phyloP scores from a whole-genome alignment of 2,329 filamentous ascomycete genomes.

The Cryphonectria carpinicola region DNA sequence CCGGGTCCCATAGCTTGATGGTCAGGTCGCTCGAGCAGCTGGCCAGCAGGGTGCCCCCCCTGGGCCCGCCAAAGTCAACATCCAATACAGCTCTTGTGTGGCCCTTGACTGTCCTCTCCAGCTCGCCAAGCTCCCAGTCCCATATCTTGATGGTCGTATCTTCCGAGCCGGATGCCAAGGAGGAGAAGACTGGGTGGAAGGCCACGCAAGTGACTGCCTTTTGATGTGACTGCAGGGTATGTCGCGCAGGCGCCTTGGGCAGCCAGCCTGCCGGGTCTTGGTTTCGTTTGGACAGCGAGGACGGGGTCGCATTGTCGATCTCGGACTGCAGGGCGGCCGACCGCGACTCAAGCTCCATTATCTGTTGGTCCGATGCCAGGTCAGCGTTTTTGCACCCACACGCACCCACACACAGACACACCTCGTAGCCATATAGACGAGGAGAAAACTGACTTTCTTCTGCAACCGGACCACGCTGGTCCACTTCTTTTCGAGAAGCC shows the following conservation, averaged over 20 bases:
- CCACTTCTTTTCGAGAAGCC: conserved; percentile 96
- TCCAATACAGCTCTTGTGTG: conserved; percentile 89
- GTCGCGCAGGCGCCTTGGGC: conserved; percentile 78
- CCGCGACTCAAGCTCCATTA: conserved; percentile 88
- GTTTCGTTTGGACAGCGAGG: conserved; percentile 76
- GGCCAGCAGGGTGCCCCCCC: conserved; percentile 75
- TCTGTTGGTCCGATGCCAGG: conserved; percentile 54
- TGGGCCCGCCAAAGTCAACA: conserved; percentile 86
- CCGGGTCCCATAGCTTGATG: conserved; percentile 93
- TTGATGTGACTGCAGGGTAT: conserved; percentile 83
- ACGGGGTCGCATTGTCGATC: conserved; percentile 79
- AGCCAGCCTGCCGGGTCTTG: conserved; percentile 87
- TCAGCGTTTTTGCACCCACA: conserved; percentile 11
- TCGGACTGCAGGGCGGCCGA: conserved; percentile 77
- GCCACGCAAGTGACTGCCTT: conserved; percentile 83
- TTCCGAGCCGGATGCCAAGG: conserved; percentile 86
- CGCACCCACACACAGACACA: background rate
- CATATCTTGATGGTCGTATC: conserved; percentile 95
- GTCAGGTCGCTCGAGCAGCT: conserved; percentile 88
- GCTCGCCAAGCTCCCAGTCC: conserved; percentile 93
- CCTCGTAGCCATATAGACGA: conserved; percentile 31
- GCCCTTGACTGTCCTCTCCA: conserved; percentile 88
- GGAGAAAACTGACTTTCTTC: conserved; percentile 72
- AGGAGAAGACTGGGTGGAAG: conserved; percentile 91
- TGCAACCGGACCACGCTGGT: conserved; percentile 92